A percentile compares a stretch with the other conserved stretches of the same genome.
These are phyloP conservation scores for Tetrahymena thermophila DNA, from an alignment of 73 alveolate species.

Conservation along the genomic window DNA sequence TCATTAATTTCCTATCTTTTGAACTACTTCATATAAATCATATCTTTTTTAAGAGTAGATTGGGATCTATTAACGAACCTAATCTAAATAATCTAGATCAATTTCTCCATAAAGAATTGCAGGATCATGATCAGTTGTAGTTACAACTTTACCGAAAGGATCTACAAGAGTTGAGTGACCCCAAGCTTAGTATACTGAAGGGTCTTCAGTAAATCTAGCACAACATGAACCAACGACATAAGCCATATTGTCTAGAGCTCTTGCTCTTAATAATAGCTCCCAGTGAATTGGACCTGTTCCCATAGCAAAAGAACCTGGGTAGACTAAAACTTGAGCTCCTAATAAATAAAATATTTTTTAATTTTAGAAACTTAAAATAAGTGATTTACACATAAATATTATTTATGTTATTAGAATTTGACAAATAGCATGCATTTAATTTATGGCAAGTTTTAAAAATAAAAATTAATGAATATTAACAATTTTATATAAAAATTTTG, in stretches of 20 bases:
- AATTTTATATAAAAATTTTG: neutral
- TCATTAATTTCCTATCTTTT: constrained; percentile 5
- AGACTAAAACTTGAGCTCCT: constrained; percentile 75
- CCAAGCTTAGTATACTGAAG: constrained; percentile 62
- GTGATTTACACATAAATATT: too few species aligned
- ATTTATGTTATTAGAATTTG: too few species aligned
- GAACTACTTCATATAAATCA: constrained; percentile 54
- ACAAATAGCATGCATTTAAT: too few species aligned
- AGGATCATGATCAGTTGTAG: constrained; percentile 62
- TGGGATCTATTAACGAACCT: constrained; percentile 58
- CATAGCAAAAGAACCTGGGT: constrained; percentile 89
- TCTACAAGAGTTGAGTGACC: constrained; percentile 75
- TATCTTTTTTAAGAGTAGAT: constrained; percentile 53
- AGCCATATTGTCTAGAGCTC: constrained; percentile 89
- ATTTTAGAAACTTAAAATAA: too few species aligned
- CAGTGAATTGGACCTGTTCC: constrained; percentile 94
- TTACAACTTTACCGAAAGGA: constrained; percentile 82
- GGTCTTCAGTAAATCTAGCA: constrained; percentile 69
- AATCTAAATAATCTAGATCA: constrained; percentile 57
- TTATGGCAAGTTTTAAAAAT: too few species aligned
- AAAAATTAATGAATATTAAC: neutral
- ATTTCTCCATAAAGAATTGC: constrained; percentile 57
- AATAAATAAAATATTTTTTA: neutral
- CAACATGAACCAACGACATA: constrained; percentile 79
- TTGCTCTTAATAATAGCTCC: constrained; percentile 77